Evolutionary conservation across 176 grass and related monocot species (phyloP).

Genomic region (Triticum urartu): DNA sequence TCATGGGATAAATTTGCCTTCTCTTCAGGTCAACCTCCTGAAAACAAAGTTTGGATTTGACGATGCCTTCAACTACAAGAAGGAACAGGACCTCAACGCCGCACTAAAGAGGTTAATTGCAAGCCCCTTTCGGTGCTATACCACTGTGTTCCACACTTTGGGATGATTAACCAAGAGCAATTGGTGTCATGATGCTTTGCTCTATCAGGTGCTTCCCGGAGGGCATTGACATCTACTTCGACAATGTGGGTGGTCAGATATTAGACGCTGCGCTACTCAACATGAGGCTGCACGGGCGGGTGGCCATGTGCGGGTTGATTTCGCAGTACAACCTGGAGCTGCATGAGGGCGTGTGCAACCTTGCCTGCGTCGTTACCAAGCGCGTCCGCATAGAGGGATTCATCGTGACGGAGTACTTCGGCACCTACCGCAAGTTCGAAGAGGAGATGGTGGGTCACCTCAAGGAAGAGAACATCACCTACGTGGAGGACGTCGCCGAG

Average conservation of each 20-base stretch:
- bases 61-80: conserved; percentile 7
- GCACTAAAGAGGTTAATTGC: not conserved
- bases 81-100: not conserved
- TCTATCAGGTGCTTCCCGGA: conserved; percentile 53
- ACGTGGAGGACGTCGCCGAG: not conserved
- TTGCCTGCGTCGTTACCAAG: not conserved
- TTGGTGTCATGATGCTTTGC: not conserved
- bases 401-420: not conserved
- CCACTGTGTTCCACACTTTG: too few relatives aligned
- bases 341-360: not conserved
- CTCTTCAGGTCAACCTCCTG: not conserved
- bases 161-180: not conserved
- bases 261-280: conserved; percentile 56
- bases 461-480: not conserved
- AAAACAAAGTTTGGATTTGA: conserved; percentile 5
- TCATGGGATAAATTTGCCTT: not conserved
- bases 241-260: conserved; percentile 69
- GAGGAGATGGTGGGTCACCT: not conserved
- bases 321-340: not conserved
- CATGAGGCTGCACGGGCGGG: conserved; percentile 27
- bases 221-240: conserved; percentile 86
- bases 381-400: not conserved
- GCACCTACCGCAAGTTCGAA: not conserved
- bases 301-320: conserved; percentile 75
- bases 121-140: not conserved